Conservation (phyloP, 139 green algal genomes). For the Haematococcus sp. region DNA sequence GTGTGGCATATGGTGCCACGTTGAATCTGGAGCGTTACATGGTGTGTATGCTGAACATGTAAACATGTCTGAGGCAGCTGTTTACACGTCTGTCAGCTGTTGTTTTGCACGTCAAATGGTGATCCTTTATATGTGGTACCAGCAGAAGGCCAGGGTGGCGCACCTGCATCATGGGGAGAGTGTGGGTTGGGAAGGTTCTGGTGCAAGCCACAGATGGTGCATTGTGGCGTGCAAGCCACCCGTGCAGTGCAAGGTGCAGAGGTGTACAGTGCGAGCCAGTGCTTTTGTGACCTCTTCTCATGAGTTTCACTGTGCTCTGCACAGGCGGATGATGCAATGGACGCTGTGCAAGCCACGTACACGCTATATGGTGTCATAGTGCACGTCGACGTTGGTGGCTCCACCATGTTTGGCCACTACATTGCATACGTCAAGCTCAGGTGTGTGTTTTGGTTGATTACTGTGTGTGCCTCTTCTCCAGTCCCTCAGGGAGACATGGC, state of each 20-base stretch:
- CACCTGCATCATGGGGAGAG: no score
- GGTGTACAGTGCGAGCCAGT: no score
- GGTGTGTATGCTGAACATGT: no score
- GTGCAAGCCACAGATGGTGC: no score
- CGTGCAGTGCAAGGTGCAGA: no score
- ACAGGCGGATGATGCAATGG: conserved; percentile 15
- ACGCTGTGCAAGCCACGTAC: conserved; percentile 43
- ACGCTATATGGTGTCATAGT: conserved; percentile 67
- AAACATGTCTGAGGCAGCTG: background rate
- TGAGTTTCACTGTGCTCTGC: background rate
- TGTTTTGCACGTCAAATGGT: conserved; percentile 20
- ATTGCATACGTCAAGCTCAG: conserved; percentile 15
- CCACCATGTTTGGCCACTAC: conserved; percentile 32
- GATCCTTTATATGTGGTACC: background rate
- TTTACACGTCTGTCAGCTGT: no score
- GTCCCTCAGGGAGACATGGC: background rate
- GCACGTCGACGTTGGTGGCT: conserved; percentile 41
- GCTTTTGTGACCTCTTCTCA: no score
- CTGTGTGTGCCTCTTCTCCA: conserved; percentile 16
- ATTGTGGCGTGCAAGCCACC: no score
- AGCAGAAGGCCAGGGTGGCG: no score
- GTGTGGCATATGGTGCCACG: conserved; percentile 32
- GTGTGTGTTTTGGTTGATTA: background rate
- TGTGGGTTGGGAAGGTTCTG: no score
- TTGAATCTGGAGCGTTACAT: conserved; percentile 49